Evolutionary conservation across 2,329 filamentous ascomycete species (phyloP).

Genomic region (Diatrype stigma): DNA sequence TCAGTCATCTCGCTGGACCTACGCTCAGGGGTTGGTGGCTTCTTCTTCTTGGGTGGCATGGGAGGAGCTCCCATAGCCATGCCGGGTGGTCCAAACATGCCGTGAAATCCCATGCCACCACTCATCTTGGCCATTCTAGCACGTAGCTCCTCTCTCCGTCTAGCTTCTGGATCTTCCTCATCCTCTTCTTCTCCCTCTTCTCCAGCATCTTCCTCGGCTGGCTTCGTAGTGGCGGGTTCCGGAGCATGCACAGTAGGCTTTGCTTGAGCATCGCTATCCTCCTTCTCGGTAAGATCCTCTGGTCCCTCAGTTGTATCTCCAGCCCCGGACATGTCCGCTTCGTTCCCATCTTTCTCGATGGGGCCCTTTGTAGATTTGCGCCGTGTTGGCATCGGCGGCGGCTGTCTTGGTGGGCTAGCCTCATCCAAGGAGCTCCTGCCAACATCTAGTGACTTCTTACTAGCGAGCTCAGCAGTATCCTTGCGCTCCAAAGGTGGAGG

Average conservation of each 20-base stretch:
- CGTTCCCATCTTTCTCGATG: slow-evolving; percentile 54
- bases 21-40: slow-evolving; percentile 37
- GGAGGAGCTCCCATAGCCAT: slow-evolving; percentile 51
- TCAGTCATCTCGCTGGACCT: slow-evolving; percentile 40
- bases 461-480: slow-evolving; percentile 43
- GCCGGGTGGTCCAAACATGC: slow-evolving; percentile 77
- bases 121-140: slow-evolving; percentile 99
- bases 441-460: slow-evolving; percentile 49
- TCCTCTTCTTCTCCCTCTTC: slow-evolving; percentile 75
- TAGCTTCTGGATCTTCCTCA: slow-evolving; percentile 82
- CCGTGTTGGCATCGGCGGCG: slow-evolving; percentile 42
- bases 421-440: slow-evolving; percentile 51
- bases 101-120: slow-evolving; percentile 82
- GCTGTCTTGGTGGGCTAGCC: slow-evolving; percentile 32
- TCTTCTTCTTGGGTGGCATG: slow-evolving; percentile 53
- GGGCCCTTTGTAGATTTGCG: slow-evolving; percentile 49
- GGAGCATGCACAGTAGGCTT: slow-evolving; percentile 36
- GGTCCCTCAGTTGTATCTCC: slow-evolving; percentile 60
- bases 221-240: slow-evolving; percentile 31
- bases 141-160: slow-evolving; percentile 79
- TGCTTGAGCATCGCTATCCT: slow-evolving; percentile 66
- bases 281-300: slow-evolving; percentile 62
- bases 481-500: slow-evolving; percentile 39
- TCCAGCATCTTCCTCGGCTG: slow-evolving; percentile 48
- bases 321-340: slow-evolving; percentile 61